These are phyloP conservation scores for Pyrrhoderma lamaoense DNA, from an alignment of 1,284 basidiomycete genomes.

Conservation along the genomic window DNA sequence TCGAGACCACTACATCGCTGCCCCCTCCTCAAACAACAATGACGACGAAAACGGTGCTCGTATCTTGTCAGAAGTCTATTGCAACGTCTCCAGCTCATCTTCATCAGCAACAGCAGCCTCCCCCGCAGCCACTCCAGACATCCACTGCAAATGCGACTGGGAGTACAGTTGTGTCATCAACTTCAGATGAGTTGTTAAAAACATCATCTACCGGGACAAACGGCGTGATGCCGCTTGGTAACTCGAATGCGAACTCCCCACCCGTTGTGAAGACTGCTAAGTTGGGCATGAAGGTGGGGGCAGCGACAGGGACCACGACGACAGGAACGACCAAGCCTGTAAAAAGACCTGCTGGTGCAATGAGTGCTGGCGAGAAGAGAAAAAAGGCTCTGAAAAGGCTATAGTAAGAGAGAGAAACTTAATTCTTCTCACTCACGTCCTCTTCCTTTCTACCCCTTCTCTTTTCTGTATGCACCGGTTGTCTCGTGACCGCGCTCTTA, in stretches of 20 bases:
- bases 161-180: neutral
- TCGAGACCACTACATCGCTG: conserved; percentile 21
- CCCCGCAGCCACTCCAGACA: conserved; percentile 14
- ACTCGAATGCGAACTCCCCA: conserved; percentile 60
- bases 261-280: conserved; percentile 29
- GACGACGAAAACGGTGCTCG: conserved; percentile 16
- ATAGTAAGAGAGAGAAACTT: conserved; percentile 25
- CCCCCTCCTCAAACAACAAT: conserved; percentile 8
- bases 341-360: conserved; percentile 55
- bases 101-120: neutral
- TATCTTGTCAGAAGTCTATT: conserved; percentile 13
- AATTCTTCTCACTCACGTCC: neutral
- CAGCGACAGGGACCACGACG: too few relatives aligned
- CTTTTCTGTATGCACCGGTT: too few relatives aligned
- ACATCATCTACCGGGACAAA: neutral
- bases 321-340: conserved; percentile 43
- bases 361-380: conserved; percentile 60
- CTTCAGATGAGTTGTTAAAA: conserved; percentile 11
- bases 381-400: conserved; percentile 79
- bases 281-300: conserved; percentile 25
- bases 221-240: conserved; percentile 34
- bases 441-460: neutral
- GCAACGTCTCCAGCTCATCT: too few relatives aligned
- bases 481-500: too few relatives aligned
- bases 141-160: conserved; percentile 3